Evolutionary conservation across 2,329 filamentous ascomycete species (phyloP).

Genomic region (Leptographium radiaticola): DNA sequence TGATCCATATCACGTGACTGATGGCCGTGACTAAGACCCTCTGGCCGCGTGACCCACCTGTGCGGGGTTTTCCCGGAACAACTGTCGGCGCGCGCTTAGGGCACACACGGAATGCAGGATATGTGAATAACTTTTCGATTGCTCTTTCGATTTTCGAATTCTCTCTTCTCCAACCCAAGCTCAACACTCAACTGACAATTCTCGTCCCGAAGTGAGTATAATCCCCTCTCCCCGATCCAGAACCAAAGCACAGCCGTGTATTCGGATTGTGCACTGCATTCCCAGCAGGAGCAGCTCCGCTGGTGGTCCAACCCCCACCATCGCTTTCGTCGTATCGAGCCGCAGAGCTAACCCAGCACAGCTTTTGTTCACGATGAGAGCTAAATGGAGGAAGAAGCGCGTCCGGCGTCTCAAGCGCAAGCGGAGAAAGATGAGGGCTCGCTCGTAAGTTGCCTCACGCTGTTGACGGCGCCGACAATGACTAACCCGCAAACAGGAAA

Average conservation of each 20-base stretch:
- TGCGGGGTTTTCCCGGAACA: constrained; percentile 8
- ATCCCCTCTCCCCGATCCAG: neutral
- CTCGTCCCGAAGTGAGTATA: constrained; percentile 26
- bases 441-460: constrained; percentile 61
- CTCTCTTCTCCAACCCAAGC: constrained; percentile 14
- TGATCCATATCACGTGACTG: neutral
- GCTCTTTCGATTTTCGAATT: constrained; percentile 3
- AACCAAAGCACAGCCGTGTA: neutral
- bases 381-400: constrained; percentile 99
- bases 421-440: constrained; percentile 99
- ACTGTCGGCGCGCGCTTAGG: constrained; percentile 10
- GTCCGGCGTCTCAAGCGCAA: constrained; percentile 98
- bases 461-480: neutral
- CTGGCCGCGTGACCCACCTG: neutral
- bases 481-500: neutral
- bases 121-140: constrained; percentile 5
- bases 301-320: neutral
- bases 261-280: neutral
- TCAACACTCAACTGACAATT: constrained; percentile 28
- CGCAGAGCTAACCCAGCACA: constrained; percentile 6
- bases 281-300: neutral
- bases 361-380: constrained; percentile 57
- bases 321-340: neutral
- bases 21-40: neutral
- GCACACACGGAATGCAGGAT: constrained; percentile 8